Base-by-base conservation (phyloP, 257 asterid genomes). In the Primulina tabacum region DNA sequence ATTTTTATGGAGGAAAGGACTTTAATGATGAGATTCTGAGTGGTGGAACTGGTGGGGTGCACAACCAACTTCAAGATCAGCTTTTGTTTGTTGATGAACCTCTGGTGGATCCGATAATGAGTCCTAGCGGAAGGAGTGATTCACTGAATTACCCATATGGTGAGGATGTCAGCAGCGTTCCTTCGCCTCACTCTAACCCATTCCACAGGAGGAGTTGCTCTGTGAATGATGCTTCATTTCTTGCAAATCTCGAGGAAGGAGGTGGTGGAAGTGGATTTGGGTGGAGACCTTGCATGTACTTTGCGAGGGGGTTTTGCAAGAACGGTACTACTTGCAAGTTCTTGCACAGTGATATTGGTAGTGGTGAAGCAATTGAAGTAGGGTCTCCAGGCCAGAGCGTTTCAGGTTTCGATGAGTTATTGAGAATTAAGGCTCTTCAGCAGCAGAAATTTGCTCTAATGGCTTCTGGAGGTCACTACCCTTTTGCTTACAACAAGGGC, bases 111-210 rank as follows among this genome's bases (percentile, higher is more conserved):
- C 89, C 94, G 7, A 35, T 81, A 2, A 81, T 85, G 75, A 89
- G 98, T 66, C 99, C 99, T 0, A 84, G 96, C 76, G 96, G 95
- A 62, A 83, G 93, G 76, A 88, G 97, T 64, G 96, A 92, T 38
- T 88, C 97, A 10, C 75, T 86, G 58, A 73, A 78, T 37, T 90
- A 83, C 71, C 97, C 90, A 7, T 85, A 76, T 37, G 86, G 90
- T 5, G 92, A 76, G 76, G 88, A 77, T 50, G 86, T 60, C 17
- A 81, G 75, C 72, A 71, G 61, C 77, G 14, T 75, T n/a, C 61
- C 71, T 5, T 62, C 81, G 14, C 79, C 80, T 17, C 85, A 65
- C 26, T 69, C 67, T 14, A 85, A 75, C 63, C 87, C 83, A 3
- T 81, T 83, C 67, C 99, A 87, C 65, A 74, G 95, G 70, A 77